Percentiles rank a stretch among this genome's conserved stretches.
phyloP scores from a whole-genome alignment of 306 rosid species.

The Fagus sylvatica region DNA sequence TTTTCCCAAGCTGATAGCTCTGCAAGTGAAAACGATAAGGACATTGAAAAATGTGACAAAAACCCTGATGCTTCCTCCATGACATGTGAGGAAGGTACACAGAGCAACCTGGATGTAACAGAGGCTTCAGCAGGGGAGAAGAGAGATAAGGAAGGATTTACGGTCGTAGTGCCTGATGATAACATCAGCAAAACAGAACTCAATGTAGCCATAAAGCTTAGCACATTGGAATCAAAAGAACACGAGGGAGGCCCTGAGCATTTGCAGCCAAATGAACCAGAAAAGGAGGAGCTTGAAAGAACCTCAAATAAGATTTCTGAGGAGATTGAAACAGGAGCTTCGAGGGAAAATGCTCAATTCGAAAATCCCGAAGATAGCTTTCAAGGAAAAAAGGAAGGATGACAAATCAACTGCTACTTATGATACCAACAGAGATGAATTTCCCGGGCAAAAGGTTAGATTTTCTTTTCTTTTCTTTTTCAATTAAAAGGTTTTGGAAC shows the following conservation, averaged over 20 bases:
- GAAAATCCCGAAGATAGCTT: constrained; percentile 1
- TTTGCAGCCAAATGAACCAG: constrained; percentile 28
- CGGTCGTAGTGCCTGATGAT: constrained; percentile 1
- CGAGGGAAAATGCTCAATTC: constrained; percentile 4
- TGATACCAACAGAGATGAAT: neutral
- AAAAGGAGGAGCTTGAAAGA: constrained; percentile 13
- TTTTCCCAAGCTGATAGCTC: neutral
- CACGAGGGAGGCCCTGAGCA: neutral
- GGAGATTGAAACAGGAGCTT: constrained; percentile 11
- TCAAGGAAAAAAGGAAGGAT: constrained; percentile 11
- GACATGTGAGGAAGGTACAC: neutral
- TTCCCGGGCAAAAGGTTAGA: constrained; percentile 28
- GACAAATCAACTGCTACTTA: constrained; percentile 17
- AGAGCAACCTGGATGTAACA: constrained; percentile 1
- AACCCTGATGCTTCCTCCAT: neutral
- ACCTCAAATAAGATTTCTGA: constrained; percentile 7
- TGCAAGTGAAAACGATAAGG: neutral
- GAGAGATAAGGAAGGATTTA: constrained; percentile 5
- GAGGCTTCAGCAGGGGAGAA: constrained; percentile 14
- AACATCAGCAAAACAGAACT: neutral
- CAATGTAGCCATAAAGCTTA: constrained; percentile 16
- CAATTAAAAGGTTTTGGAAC: constrained; percentile 1
- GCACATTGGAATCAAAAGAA: constrained; percentile 4
- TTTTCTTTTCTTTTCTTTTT: neutral
- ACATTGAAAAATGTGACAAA: constrained; percentile 2